These are phyloP conservation scores for Kitagawia praeruptora DNA, from an alignment of 129 eudicot genomes.

Conservation along the genomic window DNA sequence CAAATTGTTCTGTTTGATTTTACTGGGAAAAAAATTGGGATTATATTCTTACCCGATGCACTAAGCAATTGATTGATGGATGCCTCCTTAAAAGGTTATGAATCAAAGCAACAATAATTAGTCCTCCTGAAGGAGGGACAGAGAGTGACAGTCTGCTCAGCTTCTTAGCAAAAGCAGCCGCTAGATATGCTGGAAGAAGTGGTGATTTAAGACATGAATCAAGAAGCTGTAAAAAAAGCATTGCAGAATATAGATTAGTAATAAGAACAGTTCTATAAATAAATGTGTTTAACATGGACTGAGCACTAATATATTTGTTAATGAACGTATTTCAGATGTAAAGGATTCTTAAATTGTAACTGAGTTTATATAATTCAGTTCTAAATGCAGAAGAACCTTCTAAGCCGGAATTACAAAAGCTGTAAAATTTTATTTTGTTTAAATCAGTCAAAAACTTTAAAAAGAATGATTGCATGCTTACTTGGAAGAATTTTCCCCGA, in stretches of 20 bases:
- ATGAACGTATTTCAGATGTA: not conserved
- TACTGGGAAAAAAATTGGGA: not conserved
- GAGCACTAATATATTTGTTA: not conserved
- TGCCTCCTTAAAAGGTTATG: constrained; percentile 89
- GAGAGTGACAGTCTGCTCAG: constrained; percentile 77
- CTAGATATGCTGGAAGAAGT: constrained; percentile 88
- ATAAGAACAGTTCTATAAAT: not conserved
- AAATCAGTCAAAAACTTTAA: not conserved
- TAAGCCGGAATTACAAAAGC: not conserved
- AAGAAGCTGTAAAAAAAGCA: constrained; percentile 49
- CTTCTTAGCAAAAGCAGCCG: constrained; percentile 85
- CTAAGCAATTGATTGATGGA: constrained; percentile 84
- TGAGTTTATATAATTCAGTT: not conserved
- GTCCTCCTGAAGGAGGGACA: constrained; percentile 78
- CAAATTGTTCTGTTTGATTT: not conserved
- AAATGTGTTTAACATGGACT: not conserved
- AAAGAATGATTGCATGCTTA: constrained; percentile 4
- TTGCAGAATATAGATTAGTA: not conserved
- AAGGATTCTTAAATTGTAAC: not conserved
- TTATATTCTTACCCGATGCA: constrained; percentile 45
- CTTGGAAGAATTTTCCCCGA: constrained; percentile 83
- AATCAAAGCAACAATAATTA: constrained; percentile 64
- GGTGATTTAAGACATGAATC: constrained; percentile 94
- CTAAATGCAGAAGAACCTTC: not conserved
- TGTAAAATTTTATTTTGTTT: not conserved